Conservation (phyloP, 306 rosid species). For the Canavalia gladiata region DNA sequence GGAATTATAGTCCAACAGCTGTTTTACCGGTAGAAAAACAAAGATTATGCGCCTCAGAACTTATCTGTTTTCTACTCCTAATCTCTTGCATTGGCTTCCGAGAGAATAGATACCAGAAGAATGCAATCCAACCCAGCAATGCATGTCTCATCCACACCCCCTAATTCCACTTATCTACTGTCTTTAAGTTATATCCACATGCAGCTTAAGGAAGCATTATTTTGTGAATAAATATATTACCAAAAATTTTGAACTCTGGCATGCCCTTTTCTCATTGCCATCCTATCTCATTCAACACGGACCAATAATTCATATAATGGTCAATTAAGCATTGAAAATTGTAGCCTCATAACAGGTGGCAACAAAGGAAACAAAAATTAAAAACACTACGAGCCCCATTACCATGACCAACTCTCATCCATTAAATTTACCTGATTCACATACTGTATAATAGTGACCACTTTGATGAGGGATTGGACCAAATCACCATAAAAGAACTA, state of each 20-base stretch:
- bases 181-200: neutral
- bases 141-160: neutral
- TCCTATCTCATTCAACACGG: constrained; percentile 11
- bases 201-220: constrained; percentile 8
- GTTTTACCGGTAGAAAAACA: neutral
- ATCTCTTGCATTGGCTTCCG: neutral
- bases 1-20: constrained; percentile 10
- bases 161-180: neutral
- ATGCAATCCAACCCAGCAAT: neutral
- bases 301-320: constrained; percentile 6
- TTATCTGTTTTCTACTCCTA: constrained; percentile 5
- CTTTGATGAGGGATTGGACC: neutral
- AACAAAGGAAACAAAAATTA: neutral
- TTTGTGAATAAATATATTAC: neutral
- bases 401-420: neutral
- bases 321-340: neutral
- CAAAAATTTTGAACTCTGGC: neutral
- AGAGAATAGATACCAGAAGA: neutral
- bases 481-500: neutral
- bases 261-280: neutral
- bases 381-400: neutral
- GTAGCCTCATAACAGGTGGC: constrained; percentile 3
- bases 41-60: neutral
- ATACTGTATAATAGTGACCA: neutral
- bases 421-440: neutral